Evolutionary conservation across 2,329 filamentous ascomycete genomes (phyloP).

Genomic region (Thielaviopsis ethacetica): DNA sequence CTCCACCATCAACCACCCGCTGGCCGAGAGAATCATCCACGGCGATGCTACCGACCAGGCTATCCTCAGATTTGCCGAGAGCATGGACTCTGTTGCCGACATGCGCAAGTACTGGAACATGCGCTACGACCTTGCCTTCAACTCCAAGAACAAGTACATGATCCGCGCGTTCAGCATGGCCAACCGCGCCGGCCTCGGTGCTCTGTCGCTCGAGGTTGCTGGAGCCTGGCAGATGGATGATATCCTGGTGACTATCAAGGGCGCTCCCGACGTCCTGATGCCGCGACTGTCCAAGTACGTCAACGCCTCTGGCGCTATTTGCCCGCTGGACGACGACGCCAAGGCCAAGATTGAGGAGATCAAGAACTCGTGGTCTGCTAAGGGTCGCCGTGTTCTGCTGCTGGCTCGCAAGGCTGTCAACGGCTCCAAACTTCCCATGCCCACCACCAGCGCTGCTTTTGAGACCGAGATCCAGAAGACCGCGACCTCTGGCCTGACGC

Average conservation of each 20-base stretch:
- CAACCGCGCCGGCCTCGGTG: conserved; percentile 67
- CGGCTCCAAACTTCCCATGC: conserved; percentile 49
- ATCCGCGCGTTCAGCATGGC: conserved; percentile 59
- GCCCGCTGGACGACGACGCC: conserved; percentile 53
- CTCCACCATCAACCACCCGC: conserved; percentile 66
- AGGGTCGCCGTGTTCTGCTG: conserved; percentile 84
- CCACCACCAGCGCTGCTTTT: conserved; percentile 63
- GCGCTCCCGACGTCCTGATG: conserved; percentile 90
- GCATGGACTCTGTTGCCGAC: conserved; percentile 69
- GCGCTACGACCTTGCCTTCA: conserved; percentile 63
- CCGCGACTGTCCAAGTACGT: conserved; percentile 71
- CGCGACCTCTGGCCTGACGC: conserved; percentile 66
- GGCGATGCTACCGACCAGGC: conserved; percentile 94
- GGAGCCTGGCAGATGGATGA: conserved; percentile 96
- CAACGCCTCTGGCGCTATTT: conserved; percentile 62
- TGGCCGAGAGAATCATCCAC: conserved; percentile 57
- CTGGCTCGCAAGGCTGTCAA: conserved; percentile 72
- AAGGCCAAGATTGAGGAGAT: conserved; percentile 57
- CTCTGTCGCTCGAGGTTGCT: conserved; percentile 90
- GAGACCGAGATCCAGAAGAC: conserved; percentile 77
- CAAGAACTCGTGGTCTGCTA: conserved; percentile 77
- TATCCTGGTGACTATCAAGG: conserved; percentile 62
- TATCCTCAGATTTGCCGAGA: conserved; percentile 77
- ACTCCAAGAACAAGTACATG: conserved; percentile 13
- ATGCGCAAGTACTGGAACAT: conserved; percentile 35